phyloP scores from a whole-genome alignment of 257 asterid species.

The Solanum paucissectum region DNA sequence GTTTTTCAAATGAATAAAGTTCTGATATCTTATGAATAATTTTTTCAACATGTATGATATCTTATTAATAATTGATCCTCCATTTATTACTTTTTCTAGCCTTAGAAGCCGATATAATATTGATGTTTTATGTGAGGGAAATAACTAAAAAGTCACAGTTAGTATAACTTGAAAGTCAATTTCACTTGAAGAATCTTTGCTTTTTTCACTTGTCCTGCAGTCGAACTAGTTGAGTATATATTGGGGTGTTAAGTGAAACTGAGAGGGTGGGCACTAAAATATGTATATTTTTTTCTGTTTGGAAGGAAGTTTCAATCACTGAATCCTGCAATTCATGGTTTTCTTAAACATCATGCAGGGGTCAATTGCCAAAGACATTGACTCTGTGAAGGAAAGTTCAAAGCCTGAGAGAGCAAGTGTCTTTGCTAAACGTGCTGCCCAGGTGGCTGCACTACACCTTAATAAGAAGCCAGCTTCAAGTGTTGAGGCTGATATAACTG shows the following conservation, averaged over 20 bases:
- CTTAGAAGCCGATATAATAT: neutral
- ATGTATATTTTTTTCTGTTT: neutral
- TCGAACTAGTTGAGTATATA: neutral
- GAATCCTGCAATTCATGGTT: neutral
- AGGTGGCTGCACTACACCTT: constrained; percentile 33
- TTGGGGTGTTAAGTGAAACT: neutral
- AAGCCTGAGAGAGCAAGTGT: constrained; percentile 59
- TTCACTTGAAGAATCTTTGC: neutral
- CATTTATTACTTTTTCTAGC: neutral
- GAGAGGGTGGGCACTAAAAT: neutral
- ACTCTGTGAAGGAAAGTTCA: constrained; percentile 49
- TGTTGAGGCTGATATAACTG: constrained; percentile 63
- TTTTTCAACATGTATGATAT: neutral
- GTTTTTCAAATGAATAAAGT: neutral
- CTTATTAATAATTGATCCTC: neutral
- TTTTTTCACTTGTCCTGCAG: neutral
- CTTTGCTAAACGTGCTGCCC: constrained; percentile 52
- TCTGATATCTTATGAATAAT: neutral
- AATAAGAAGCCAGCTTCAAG: constrained; percentile 62
- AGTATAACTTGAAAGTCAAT: neutral
- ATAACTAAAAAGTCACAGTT: neutral
- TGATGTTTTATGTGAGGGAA: neutral
- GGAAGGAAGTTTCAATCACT: neutral
- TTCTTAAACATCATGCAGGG: constrained; percentile 36
- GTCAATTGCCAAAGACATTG: constrained; percentile 42